A percentile compares a stretch with the other conserved stretches of the same genome.
phyloP scores from a whole-genome alignment of 306 rosid species.

The Castanea sativa region DNA sequence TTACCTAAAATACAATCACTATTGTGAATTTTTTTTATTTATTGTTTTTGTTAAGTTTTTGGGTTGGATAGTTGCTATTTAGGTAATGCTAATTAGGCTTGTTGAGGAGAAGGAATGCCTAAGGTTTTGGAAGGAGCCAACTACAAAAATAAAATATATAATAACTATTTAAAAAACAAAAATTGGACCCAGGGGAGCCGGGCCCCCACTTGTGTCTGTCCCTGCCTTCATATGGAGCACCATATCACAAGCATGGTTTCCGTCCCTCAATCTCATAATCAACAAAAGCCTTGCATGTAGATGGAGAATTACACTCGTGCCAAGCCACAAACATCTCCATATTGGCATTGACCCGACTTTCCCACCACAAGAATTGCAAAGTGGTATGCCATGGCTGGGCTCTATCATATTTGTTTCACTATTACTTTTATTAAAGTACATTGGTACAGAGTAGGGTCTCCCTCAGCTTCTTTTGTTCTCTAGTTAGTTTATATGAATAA shows the following conservation, averaged over 20 bases:
- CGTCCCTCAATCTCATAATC: slow-evolving; percentile 77
- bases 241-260: slow-evolving; percentile 70
- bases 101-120: no score
- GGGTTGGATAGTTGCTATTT: no score
- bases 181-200: no score
- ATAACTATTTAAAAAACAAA: no score
- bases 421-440: slow-evolving; percentile 10
- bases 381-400: slow-evolving; percentile 39
- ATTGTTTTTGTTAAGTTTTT: no score
- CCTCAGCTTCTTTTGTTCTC: slow-evolving; percentile 15
- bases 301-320: slow-evolving; percentile 75
- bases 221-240: slow-evolving; percentile 45
- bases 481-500: no score
- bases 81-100: no score
- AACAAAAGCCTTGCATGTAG: slow-evolving; percentile 65
- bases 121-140: no score
- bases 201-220: no score
- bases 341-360: slow-evolving; percentile 28
- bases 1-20: no score
- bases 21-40: no score
- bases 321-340: slow-evolving; percentile 73
- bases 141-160: no score
- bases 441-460: neutral
- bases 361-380: slow-evolving; percentile 85
- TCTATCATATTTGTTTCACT: slow-evolving; percentile 64